Base-by-base conservation (phyloP, 1,284 basidiomycete species). In the Apiotrichum akiyoshidainum region DNA sequence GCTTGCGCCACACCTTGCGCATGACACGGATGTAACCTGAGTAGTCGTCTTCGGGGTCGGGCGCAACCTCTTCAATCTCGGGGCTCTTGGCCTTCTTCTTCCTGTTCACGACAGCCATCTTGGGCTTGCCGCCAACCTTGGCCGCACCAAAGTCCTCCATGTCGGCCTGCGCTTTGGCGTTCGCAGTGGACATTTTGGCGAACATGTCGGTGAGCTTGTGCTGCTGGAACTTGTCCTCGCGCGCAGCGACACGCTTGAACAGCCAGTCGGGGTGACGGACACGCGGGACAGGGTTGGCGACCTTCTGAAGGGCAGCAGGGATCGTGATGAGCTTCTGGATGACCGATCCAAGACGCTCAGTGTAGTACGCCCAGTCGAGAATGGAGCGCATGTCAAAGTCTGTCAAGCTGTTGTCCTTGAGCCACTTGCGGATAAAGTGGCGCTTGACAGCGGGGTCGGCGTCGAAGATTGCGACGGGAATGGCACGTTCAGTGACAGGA, bases 251-350 rank as follows among this genome's bases (percentile, higher is more conserved):
- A 37, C 96, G 84, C 55, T 90, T 87, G 78, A 91, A 89, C 41
- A 99, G 82, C 96, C 96, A 99, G 75, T 99, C 96, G 0, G 96
- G 96, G 79, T 99, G 96, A 14, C 87, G 86, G 60, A 99, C 89
- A 21, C 96, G 86, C 14, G 95, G 92, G 1, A 99, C 96, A 0
- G 96, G 96, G 72, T 99, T 99, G 12, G 89, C 78, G 41, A 99
- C 90, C 71, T 94, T 94, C 76, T 99, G 96, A 85, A 99, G 90
- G 0, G 96, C 96, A 6, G 96, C 96, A 10, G 96, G 96, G 68
- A 99, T 99, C 4, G 96, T 99, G 78, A 99, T 99, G 55, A 99
- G 83, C 74, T 99, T 99, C 79, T 99, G 96, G 60, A 99, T 94
- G 65, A 99, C 96, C 1, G 93, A 95, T 11, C 96, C 96, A 39